phyloP scores from a whole-genome alignment of 257 asterid genomes.

The Gentiana macrophylla region DNA sequence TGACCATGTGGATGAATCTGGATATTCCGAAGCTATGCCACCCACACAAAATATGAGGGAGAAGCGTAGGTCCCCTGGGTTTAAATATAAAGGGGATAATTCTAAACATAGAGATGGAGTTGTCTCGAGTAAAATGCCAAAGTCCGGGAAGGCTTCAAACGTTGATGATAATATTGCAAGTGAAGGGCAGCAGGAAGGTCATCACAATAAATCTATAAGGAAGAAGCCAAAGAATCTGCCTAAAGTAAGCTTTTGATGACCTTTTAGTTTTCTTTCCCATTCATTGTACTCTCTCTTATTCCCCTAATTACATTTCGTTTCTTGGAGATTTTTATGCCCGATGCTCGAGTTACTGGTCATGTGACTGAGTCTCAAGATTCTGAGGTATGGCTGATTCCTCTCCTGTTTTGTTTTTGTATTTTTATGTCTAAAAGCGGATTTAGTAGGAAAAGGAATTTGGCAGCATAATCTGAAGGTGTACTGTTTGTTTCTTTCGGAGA shows the following conservation, averaged over 20 bases:
- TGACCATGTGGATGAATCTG: slow-evolving; percentile 54
- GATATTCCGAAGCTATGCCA: slow-evolving; percentile 32
- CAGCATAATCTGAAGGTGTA: too few relatives aligned
- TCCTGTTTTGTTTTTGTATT: too few relatives aligned
- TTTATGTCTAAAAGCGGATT: too few relatives aligned
- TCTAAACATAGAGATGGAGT: slow-evolving; percentile 34
- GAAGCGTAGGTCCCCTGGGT: slow-evolving; percentile 35
- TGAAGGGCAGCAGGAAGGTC: slow-evolving; percentile 38
- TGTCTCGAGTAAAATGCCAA: slow-evolving; percentile 37
- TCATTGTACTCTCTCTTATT: slow-evolving; percentile 9
- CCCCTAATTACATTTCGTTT: slow-evolving; percentile 11
- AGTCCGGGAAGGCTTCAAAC: slow-evolving; percentile 39
- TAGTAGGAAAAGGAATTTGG: too few relatives aligned
- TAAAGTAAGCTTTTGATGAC: slow-evolving; percentile 32
- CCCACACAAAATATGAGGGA: slow-evolving; percentile 30
- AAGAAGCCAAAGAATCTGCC: slow-evolving; percentile 43
- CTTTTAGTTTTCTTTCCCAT: not conserved
- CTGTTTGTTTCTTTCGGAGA: too few relatives aligned
- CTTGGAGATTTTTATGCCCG: slow-evolving; percentile 48
- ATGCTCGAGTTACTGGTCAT: slow-evolving; percentile 30
- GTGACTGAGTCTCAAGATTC: slow-evolving; percentile 38
- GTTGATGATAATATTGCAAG: slow-evolving; percentile 30
- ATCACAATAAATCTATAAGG: slow-evolving; percentile 27
- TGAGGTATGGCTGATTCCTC: slow-evolving; percentile 31
- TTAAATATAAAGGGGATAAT: slow-evolving; percentile 41